These are phyloP conservation scores for Pulveroboletus sp. DNA, from an alignment of 768 basidiomycete genomes.

Conservation along the genomic window DNA sequence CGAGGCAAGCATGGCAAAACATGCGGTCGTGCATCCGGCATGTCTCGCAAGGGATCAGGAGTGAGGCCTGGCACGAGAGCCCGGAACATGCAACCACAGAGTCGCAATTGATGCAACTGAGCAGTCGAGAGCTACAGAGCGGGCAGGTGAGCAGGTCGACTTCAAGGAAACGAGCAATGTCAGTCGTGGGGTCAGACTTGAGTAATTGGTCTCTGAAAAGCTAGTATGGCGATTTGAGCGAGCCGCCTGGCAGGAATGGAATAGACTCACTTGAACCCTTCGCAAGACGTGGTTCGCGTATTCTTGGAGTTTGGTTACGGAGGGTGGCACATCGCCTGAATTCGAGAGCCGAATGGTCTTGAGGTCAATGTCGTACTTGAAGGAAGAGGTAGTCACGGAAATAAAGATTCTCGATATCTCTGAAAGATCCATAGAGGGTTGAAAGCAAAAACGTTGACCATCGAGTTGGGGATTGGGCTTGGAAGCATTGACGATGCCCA, in stretches of 20 bases:
- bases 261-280: conserved; percentile 5
- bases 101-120: conserved; percentile 10
- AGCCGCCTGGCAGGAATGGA: not conserved
- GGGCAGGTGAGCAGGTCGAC: conserved; percentile 17
- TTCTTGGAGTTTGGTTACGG: conserved; percentile 7
- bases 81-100: not conserved
- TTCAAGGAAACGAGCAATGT: not conserved
- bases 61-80: not conserved
- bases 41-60: not conserved
- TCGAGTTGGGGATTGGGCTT: not conserved
- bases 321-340: not conserved
- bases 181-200: not conserved
- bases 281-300: conserved; percentile 2
- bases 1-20: conserved; percentile 6
- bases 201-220: conserved; percentile 9
- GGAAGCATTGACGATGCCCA: conserved; percentile 1
- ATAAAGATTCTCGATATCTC: conserved; percentile 10
- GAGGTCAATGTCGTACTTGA: conserved; percentile 9
- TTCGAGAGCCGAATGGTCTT: not conserved
- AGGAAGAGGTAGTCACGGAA: conserved; percentile 1
- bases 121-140: not conserved
- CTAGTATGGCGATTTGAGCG: conserved; percentile 5
- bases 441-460: conserved; percentile 11
- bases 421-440: conserved; percentile 11
- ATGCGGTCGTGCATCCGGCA: conserved; percentile 6